Evolutionary conservation across 768 basidiomycete species (phyloP), one percentile per base, ranked within the genome.

Genomic region (Rhizopogon vinicolor): DNA sequence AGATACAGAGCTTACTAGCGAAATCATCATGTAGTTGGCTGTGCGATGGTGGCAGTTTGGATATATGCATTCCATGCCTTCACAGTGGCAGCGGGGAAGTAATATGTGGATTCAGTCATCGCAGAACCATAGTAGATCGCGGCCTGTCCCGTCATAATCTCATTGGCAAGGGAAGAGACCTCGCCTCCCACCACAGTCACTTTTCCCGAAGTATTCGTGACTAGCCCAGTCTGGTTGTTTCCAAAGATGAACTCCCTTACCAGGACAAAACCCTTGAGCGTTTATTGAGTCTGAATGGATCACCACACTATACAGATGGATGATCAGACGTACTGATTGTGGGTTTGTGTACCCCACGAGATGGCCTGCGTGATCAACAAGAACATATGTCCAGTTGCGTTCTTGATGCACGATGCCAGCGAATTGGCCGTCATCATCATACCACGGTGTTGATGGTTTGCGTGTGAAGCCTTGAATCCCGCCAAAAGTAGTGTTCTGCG

Each of bases 321-420:
- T 9, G 53, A 62, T 57, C 2, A 54, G 40, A 77, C 65, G 75
- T 75, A 87, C 86, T 8, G 73, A 68, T 44, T 59, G 35, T 3
- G 78, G 78, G 48, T 72, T 68, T 41, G 56, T 61, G n/a, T 70
- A 50, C 1, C 72, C 65, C n/a, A 77, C 57, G 19, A 75, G 70
- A 49, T 77, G 77, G 1, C 78, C 76, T 2, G 75, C 75, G 52
- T 66, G 63, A 29, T 61, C 60, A 29, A 71, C 64, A 41, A 80
- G 65, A 2, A 62, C 68, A 54, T 78, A 80, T 9, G 72, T 75
- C 68, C 78, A 86, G 35, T 79, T 80, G 41, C 89, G 80, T 67
- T 90, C 89, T 67, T 88, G 87, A 62, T 87, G 86, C 16, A 89
- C 76, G 33, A 88, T 83, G 0, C 88, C 89, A 0, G 81, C 85